Evolutionary conservation across 768 basidiomycete genomes (phyloP), one percentile per base, ranked within the genome.

Genomic region (Termitomyces sp.): DNA sequence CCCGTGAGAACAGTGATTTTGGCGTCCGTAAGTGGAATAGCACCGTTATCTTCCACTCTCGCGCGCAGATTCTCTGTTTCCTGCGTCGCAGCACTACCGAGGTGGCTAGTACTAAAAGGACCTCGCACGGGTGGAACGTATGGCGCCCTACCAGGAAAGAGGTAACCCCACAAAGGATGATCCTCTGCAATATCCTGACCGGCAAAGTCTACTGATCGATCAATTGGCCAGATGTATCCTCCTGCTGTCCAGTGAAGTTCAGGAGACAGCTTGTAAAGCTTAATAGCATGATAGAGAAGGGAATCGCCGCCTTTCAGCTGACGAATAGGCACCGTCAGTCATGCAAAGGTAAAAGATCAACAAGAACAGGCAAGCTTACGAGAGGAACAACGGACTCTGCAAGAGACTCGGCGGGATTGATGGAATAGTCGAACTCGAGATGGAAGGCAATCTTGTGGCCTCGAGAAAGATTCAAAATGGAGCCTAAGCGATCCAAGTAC

Each of bases 211-310:
- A 91, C 85, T 0, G 81, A 79, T 51, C 82, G 81, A 64, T 88
- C 86, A 26, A 82, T 76, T 0, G 89, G 84, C 90, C 91, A 92
- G 59, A 92, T 77, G 68, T 87, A 91, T 20, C 89, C 89, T 2
- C 89, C 90, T 32, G 91, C 90, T 18, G 85, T 83, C 86, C 88
- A 92, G 58, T 87, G 87, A 1, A 92, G 77, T 59, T 87, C 87
- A 0, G 88, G 87, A 1, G 73, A 69, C 46, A 92, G 82, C 59
- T 90, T 90, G 75, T 85, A 90, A 39, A 86, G 69, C 68, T 88
- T 90, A 67, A 92, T 72, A 3, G 89, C 86, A 52, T 89, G 87
- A 68, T 89, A 90, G 8, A 92, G 70, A 32, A 90, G 68, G 4
- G 86, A 83, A 64, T 92, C 90, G 22, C 85, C 84, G 36, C 87